Percentiles rank a stretch among this genome's conserved stretches.
Evolutionary conservation across 2,329 filamentous ascomycete genomes (phyloP).

Genomic region (Lecanosticta acicola): DNA sequence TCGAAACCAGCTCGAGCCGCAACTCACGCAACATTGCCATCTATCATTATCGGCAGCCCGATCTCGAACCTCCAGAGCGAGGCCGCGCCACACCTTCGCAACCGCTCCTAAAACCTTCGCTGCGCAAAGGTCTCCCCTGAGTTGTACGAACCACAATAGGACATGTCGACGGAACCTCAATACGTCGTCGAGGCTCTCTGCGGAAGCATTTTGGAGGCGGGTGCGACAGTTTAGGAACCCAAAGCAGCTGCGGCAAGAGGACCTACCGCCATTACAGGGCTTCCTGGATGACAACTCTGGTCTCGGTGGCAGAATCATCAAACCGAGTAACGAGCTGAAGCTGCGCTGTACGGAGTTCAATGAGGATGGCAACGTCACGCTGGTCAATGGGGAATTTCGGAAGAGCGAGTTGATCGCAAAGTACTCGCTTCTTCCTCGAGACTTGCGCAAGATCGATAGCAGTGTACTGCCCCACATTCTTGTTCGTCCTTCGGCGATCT

Average conservation of each 20-base stretch:
- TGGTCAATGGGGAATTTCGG: constrained; percentile 93
- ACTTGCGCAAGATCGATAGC: constrained; percentile 95
- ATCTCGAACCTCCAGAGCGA: constrained; percentile 25
- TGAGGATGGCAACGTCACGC: constrained; percentile 81
- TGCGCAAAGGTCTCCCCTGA: constrained; percentile 3
- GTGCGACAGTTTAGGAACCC: constrained; percentile 19
- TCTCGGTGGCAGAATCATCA: constrained; percentile 62
- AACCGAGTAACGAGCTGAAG: constrained; percentile 76
- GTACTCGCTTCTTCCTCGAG: constrained; percentile 89
- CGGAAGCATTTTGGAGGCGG: constrained; percentile 26
- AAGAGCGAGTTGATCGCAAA: constrained; percentile 96
- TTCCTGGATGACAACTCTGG: constrained; percentile 57
- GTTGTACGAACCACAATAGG: constrained; percentile 20
- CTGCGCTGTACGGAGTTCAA: constrained; percentile 94
- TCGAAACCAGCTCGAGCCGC: constrained; percentile 58
- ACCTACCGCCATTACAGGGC: constrained; percentile 49
- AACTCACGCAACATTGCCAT: not conserved
- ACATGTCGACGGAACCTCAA: constrained; percentile 18
- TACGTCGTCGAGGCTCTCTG: constrained; percentile 8
- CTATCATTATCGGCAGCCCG: not conserved
- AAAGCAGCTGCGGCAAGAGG: constrained; percentile 47
- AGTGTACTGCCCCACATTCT: constrained; percentile 93
- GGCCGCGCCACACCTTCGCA: constrained; percentile 12
- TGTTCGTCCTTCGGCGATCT: constrained; percentile 83
- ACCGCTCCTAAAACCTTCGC: constrained; percentile 4